A percentile compares a stretch with the other conserved stretches of the same genome.
These are phyloP conservation scores for Candida boleticola DNA, from an alignment of 805 yeast species.

Conservation along the genomic window DNA sequence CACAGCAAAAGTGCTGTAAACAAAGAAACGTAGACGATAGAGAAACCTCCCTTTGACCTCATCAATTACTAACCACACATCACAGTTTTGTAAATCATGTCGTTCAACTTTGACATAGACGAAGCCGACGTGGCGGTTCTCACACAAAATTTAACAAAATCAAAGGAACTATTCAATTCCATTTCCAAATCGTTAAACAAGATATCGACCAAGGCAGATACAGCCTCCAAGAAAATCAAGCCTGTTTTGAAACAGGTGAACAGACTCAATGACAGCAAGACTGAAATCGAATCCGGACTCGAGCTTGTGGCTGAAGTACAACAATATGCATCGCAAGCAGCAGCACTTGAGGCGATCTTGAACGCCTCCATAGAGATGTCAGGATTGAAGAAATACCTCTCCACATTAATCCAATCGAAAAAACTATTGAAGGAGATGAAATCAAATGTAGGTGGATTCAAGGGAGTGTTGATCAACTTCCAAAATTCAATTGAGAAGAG, in stretches of 20 bases:
- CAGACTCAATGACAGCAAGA: constrained; percentile 50
- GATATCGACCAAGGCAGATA: constrained; percentile 51
- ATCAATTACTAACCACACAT: too few species aligned
- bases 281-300: constrained; percentile 57
- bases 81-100: too few species aligned
- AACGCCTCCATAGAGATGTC: constrained; percentile 33
- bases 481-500: constrained; percentile 54
- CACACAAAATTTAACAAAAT: constrained; percentile 65
- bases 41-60: too few species aligned
- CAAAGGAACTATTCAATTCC: constrained; percentile 52
- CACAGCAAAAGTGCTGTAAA: too few species aligned
- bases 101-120: constrained; percentile 51
- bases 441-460: constrained; percentile 50
- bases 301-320: constrained; percentile 49
- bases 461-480: constrained; percentile 64
- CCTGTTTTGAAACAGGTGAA: constrained; percentile 71
- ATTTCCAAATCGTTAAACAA: constrained; percentile 55
- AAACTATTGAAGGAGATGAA: constrained; percentile 45
- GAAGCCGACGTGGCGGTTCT: constrained; percentile 83
- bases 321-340: constrained; percentile 47
- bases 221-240: constrained; percentile 60
- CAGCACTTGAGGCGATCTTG: constrained; percentile 37
- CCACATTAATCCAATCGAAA: constrained; percentile 37
- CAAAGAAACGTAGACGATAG: too few species aligned
- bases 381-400: constrained; percentile 38